Evolutionary conservation across 2,329 filamentous ascomycete genomes (phyloP), one percentile per base, ranked within the genome.

Genomic region (Scorias spongiosa): DNA sequence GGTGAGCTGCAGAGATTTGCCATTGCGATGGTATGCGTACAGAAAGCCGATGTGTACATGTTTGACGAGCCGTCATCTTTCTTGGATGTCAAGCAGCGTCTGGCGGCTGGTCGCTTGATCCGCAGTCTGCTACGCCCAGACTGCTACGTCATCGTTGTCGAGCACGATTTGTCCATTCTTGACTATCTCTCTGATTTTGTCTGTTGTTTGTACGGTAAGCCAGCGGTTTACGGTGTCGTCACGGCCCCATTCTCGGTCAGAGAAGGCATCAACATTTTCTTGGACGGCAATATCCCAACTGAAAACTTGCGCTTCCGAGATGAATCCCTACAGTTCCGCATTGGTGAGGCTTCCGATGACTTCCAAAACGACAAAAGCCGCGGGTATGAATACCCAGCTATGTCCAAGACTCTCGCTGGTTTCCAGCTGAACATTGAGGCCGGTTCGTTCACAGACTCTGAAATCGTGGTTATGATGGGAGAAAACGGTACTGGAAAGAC

Each of bases 401-500:
- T 98, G 87, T 74, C 85, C 64, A 96, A 96, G 76, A 91, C 84
- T 0, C 73, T 96, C 32, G 91, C 88, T 48, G 76, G 74, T 63
- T 98, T 98, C 75, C 78, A 83, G 57, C 77, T 98, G 42, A 75
- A 67, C 46, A 80, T 98, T 52, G 83, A 96, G 40, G 46, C 75
- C 18, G 91, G 93, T 54, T 73, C 81, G 48, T 98, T 98, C 63
- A 96, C 91, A 15, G 89, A 98, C 64, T 98, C 91, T 0, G 91
- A 98, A 63, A 98, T 98, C 55, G 78, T 98, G 46, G 91, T 98
- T 66, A 93, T 98, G 86, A 96, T 98, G 91, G 91, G 91, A 54
- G 89, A 96, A 71, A 98, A 98, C 68, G 91, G 91, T 68, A 98
- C 93, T 30, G 93, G 93, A 64, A 95, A 98, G 75, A 98, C 91